Evolutionary conservation across 2,329 filamentous ascomycete species (phyloP), one percentile per base, ranked within the genome.

Genomic region (Pyrenophora teres): DNA sequence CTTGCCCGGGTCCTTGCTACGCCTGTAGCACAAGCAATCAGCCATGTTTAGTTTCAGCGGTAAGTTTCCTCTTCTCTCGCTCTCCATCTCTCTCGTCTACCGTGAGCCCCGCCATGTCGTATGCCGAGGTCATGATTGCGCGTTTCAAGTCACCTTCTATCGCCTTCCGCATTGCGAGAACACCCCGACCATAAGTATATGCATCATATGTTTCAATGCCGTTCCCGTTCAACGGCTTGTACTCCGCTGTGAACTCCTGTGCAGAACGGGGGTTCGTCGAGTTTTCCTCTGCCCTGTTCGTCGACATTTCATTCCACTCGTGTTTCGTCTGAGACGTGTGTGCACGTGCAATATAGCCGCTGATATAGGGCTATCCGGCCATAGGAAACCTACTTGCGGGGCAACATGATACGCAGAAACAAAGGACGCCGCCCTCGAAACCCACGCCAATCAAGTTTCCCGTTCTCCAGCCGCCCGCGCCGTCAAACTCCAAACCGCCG

Each of bases 371-470:
- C 55, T 50, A 21, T 40, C 52, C 38, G 40, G 44, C 32, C 56
- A 41, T 51, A 75, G 73, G 67, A 52, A 62, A 66, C 49, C 65
- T 75, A 45, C 66, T 74, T 52, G 72, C 72, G 33, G 72, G 71
- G 32, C 69, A 72, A 59, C 71, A 75, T 65, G 73, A 75, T 47
- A 63, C 63, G 38, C 57, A 70, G 50, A 70, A 73, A 57, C 69
- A 73, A 48, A 77, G 81, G 54, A 62, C 69, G 37, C 79, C 81
- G 33, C 82, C 82, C 39, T 67, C 78, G 30, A 68, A 68, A 51
- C 77, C 81, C 30, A 80, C 77, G 21, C 76, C 77, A 16, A 72
- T 83, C 40, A 80, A 80, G 46, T 83, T 84, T 59, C 82, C 82
- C 27, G 64, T 65, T 46, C 77, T 80, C 54, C 60, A 67, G 23